Evolutionary conservation across 78 protist genomes (phyloP), one percentile per base, ranked within the genome.

Genomic region (Chrysochromulina tobinii): DNA sequence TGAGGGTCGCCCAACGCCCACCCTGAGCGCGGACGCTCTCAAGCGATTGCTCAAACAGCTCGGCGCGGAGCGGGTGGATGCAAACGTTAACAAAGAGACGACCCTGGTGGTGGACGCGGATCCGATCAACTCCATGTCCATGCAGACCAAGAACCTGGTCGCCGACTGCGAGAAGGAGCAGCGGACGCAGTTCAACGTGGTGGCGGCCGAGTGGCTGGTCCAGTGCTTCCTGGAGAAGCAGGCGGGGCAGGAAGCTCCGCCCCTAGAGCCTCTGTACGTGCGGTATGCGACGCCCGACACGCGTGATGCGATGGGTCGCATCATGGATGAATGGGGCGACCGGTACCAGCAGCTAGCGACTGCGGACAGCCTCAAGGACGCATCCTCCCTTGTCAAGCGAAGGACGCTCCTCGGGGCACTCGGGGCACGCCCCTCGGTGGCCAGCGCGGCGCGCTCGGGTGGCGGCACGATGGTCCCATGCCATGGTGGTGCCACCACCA

Each of bases 321-420:
- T 50, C 23, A 75, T 75, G 83, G 83, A 75, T 23, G 58, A 9
- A 8, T 75, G 83, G 83, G 83, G 83, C 57, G 83, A 75, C 57
- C 3, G 58, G 3, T 75, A 75, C 57, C 11, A 23, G 18, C 23
- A 50, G 57, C 12, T 3, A 4, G 57, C 83, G 57, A 18, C 12
- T 3, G 50, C 27, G 14, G 51, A 23, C 15, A 25, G 50, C 50
- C 27, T 69, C 54, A 18, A 1, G 15, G 51, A 21, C 2, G 27
- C 79, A 12, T n/a, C 27, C 51, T 14, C 14, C 4, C 79, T 69
- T 51, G 79, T 69, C 38, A 38, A 38, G 64, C 64, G 64, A 0
- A 12, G 12, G 64, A 14, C 64, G 64, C 7, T 59, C 12, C 64
- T 59, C 64, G 12, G 7, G 64, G 7, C 64, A 12, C 7, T 59